Percentiles rank a stretch among this genome's conserved stretches.
Conservation (phyloP, 2,329 filamentous ascomycete species). For the Chrysoporthe cubensis region DNA sequence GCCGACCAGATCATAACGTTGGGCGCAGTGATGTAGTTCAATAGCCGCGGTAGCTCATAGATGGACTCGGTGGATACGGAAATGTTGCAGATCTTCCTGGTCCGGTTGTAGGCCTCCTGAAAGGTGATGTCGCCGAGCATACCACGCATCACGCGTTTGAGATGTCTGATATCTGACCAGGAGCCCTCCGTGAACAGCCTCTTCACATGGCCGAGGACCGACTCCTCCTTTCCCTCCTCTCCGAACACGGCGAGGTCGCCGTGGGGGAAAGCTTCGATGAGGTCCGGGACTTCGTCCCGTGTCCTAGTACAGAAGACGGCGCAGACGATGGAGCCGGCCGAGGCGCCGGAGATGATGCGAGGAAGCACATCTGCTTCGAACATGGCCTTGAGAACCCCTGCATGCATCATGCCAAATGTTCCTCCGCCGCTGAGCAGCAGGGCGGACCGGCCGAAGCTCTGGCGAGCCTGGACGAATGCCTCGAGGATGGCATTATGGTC, state of each 20-base stretch:
- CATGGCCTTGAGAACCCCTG: conserved; percentile 82
- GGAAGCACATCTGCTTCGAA: conserved; percentile 77
- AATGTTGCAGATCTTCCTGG: conserved; percentile 88
- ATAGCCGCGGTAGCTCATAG: conserved; percentile 81
- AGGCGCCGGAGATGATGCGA: conserved; percentile 85
- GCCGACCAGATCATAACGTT: conserved; percentile 97
- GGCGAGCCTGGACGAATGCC: conserved; percentile 70
- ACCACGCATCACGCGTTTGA: conserved; percentile 78
- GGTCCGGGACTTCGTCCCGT: conserved; percentile 74
- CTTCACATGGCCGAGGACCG: conserved; percentile 69
- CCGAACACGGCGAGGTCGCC: conserved; percentile 85
- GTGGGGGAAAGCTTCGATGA: conserved; percentile 73
- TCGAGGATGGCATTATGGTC: conserved; percentile 67
- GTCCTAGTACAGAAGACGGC: conserved; percentile 78
- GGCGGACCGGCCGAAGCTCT: conserved; percentile 84
- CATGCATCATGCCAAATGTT: conserved; percentile 90
- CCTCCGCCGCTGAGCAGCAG: conserved; percentile 83
- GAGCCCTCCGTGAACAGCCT: conserved; percentile 80
- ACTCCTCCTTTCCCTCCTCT: conserved; percentile 59
- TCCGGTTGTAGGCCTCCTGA: conserved; percentile 94
- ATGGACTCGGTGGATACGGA: conserved; percentile 87
- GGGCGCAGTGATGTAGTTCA: conserved; percentile 92
- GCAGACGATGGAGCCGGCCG: conserved; percentile 84
- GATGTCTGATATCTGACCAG: conserved; percentile 82
- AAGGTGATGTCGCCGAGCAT: conserved; percentile 91